Conservation (phyloP, 2,329 filamentous ascomycete genomes). For the Fragosphaeria purpurea region DNA sequence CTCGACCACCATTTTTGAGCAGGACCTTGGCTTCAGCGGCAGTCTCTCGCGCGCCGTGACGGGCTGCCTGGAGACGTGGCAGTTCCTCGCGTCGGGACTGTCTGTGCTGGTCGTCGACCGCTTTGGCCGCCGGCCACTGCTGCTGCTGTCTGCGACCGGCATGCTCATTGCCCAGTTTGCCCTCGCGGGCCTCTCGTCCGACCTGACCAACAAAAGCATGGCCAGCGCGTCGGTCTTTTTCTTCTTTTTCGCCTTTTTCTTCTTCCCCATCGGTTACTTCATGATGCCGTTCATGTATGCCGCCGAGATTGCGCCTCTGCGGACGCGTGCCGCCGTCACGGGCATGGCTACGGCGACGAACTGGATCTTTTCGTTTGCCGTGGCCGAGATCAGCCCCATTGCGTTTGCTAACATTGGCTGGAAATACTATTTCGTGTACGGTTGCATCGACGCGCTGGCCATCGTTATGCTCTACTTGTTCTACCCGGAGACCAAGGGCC, state of each 20-base stretch:
- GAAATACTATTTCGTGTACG: too few species aligned
- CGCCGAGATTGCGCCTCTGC: slow-evolving; percentile 10
- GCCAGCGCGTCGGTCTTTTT: slow-evolving; percentile 9
- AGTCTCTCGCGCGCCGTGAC: slow-evolving; percentile 17
- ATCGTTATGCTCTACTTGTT: too few species aligned
- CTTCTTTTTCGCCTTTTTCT: slow-evolving; percentile 17
- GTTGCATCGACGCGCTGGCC: too few species aligned
- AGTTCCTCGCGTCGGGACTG: slow-evolving; percentile 19
- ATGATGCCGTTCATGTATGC: slow-evolving; percentile 30
- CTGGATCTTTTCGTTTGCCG: too few species aligned
- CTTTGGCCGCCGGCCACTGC: slow-evolving; percentile 12
- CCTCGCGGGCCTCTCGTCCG: slow-evolving; percentile 31
- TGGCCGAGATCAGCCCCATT: too few species aligned
- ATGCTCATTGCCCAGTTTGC: slow-evolving; percentile 32
- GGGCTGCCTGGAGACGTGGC: slow-evolving; percentile 20
- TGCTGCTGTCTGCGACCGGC: slow-evolving; percentile 37
- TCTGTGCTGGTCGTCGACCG: slow-evolving; percentile 16
- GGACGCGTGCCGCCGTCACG: slow-evolving; percentile 1
- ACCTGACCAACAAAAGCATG: slow-evolving; percentile 6
- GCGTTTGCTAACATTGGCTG: too few species aligned
- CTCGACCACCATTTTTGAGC: slow-evolving; percentile 17
- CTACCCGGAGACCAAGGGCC: too few species aligned
- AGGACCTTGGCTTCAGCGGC: slow-evolving; percentile 17
- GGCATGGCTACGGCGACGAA: background rate
- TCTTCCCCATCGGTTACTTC: slow-evolving; percentile 22